Base-by-base conservation (phyloP, 495 filamentous ascomycete species). In the Saxophila tyrrhenica region DNA sequence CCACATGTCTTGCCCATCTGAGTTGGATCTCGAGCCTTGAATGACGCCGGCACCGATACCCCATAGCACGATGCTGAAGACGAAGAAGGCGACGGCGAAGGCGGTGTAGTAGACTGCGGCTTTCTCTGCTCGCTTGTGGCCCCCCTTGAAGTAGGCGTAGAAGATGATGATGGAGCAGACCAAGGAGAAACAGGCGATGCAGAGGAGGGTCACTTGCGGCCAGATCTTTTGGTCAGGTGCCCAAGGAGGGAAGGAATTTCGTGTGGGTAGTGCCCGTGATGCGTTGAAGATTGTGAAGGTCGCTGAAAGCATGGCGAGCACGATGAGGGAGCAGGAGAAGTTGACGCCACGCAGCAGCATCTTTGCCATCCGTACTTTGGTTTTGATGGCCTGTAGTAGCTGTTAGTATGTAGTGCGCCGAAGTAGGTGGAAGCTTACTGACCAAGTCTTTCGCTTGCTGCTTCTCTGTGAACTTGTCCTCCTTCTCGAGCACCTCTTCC, bases 261-360 rank as follows among this genome's bases (percentile, higher is more conserved):
- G 81, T 8, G 82, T 61, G 29, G 91, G 79, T 0, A 97, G 73
- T 39, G 64, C 22, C 60, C 75, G 84, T 24, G 92, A 94, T 16
- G 87, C 75, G 61, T 87, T 85, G 77, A 99, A 99, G 66, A 97
- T 86, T 56, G 79, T 71, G 68, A 99, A 85, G 3, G 87, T 90
- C 17, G 86, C 76, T 2, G 83, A 79, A 47, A 99, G 72, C 72
- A 99, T 86, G 51, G 87, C 73, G 45, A 99, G 77, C 56, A 99
- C 86, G 63, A 99, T 96, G 48, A 95, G 76, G 73, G 85, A 89
- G 75, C 92, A 99, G 70, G 84, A 87, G 70, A 97, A 96, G 77
- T 89, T 97, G 68, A 95, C 83, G 50, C 87, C 82, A 57, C 92
- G 85, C 25, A 99, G 82, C 58, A 94, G 79, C 57, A 96, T 83